These are phyloP conservation scores for Hypoxylon rubiginosum DNA, from an alignment of 2,329 filamentous ascomycete genomes.

Conservation along the genomic window DNA sequence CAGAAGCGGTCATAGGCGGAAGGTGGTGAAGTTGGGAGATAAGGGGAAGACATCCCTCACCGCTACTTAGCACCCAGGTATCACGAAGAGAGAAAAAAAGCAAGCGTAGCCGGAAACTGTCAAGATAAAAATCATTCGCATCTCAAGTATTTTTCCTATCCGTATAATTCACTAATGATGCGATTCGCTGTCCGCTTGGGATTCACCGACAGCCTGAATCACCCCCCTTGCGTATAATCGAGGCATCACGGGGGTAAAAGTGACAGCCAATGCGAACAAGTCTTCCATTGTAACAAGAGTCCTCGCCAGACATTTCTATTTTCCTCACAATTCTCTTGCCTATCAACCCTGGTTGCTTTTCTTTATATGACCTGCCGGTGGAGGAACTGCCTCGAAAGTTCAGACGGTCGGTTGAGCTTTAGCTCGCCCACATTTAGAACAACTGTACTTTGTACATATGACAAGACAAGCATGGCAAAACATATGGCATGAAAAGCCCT, in stretches of 20 bases:
- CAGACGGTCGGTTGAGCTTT: conserved; percentile 29
- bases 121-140: conserved; percentile 33
- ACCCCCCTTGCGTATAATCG: conserved; percentile 33
- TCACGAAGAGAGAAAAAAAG: conserved; percentile 15
- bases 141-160: conserved; percentile 39
- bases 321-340: conserved; percentile 22
- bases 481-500: conserved; percentile 28
- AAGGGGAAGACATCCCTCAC: conserved; percentile 20
- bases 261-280: conserved; percentile 29
- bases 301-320: conserved; percentile 17
- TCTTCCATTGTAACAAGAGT: conserved; percentile 25
- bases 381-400: conserved; percentile 29
- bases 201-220: conserved; percentile 9
- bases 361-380: conserved; percentile 32
- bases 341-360: conserved; percentile 33
- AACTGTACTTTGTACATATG: conserved; percentile 40
- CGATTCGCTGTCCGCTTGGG: conserved; percentile 13
- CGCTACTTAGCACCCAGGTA: conserved; percentile 24
- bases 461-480: conserved; percentile 24
- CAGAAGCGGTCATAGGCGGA: conserved; percentile 21
- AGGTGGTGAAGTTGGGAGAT: conserved; percentile 3
- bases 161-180: conserved; percentile 38
- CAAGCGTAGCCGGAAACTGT: background rate
- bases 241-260: conserved; percentile 14
- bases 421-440: conserved; percentile 26